These are phyloP conservation scores for Paramecium sonneborni DNA, from an alignment of 73 alveolate genomes.

Conservation along the genomic window DNA sequence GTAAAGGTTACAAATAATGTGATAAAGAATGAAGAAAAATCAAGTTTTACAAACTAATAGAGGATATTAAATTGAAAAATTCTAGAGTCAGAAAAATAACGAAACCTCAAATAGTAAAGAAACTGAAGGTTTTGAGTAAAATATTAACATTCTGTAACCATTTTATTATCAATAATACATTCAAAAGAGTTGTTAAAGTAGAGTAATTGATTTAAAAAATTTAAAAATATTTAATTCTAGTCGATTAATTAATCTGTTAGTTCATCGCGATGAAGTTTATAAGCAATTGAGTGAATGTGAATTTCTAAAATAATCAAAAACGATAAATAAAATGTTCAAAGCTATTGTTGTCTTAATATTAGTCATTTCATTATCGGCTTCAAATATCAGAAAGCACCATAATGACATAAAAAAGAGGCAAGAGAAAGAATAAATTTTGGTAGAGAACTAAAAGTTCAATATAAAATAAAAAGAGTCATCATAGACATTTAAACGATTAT, in stretches of 20 bases:
- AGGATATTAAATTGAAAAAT: not conserved
- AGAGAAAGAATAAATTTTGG: not conserved
- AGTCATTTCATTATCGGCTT: not conserved
- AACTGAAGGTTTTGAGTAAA: not conserved
- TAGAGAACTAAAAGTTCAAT: not conserved
- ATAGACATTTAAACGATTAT: not conserved
- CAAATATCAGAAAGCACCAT: not conserved
- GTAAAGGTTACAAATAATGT: too few species aligned
- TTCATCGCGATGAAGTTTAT: not conserved
- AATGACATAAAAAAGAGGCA: not conserved
- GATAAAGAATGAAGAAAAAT: too few species aligned
- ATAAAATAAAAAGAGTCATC: not conserved
- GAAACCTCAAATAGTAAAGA: not conserved
- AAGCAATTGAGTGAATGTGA: not conserved
- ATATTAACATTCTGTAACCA: too few species aligned
- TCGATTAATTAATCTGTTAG: not conserved
- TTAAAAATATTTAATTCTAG: not conserved
- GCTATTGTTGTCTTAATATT: not conserved
- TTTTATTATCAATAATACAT: too few species aligned
- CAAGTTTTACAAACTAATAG: not conserved
- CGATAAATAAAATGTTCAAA: not conserved
- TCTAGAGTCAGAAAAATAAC: not conserved
- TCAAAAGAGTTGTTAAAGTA: too few species aligned
- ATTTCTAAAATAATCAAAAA: not conserved
- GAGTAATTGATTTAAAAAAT: not conserved